A percentile compares a stretch with the other conserved stretches of the same genome.
Conservation (phyloP, 2,329 filamentous ascomycete species). For the Trichoderma semiorbis region DNA sequence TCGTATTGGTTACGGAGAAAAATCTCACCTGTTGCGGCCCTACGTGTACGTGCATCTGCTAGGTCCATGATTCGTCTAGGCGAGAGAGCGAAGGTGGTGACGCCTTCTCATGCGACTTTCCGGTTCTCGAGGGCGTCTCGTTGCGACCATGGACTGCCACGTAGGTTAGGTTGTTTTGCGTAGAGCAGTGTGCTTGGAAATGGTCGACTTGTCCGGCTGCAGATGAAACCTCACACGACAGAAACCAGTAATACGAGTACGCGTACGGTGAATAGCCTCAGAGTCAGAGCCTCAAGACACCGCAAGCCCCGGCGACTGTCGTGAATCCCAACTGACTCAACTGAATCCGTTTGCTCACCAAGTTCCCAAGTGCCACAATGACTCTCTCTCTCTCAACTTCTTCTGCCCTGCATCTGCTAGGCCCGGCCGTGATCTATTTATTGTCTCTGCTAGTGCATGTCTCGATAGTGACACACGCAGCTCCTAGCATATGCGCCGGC, state of each 20-base stretch:
- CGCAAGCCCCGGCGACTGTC: neutral
- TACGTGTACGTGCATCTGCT: slow-evolving; percentile 1
- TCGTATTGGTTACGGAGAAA: slow-evolving; percentile 9
- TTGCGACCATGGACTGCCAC: neutral
- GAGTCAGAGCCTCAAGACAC: neutral
- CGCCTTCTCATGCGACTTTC: neutral
- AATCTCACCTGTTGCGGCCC: slow-evolving; percentile 3
- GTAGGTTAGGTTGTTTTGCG: neutral
- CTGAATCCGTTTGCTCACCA: neutral
- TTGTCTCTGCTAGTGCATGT: slow-evolving; percentile 12
- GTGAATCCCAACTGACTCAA: neutral
- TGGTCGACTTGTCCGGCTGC: neutral
- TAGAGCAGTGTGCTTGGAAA: neutral
- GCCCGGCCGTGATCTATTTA: neutral
- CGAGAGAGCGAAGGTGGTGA: neutral
- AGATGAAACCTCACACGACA: neutral
- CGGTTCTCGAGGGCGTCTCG: neutral
- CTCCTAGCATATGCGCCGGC: neutral
- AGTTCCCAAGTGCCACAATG: neutral
- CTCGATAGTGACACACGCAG: slow-evolving; percentile 8
- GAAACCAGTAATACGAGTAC: neutral
- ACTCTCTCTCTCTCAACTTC: neutral
- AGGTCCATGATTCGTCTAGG: neutral
- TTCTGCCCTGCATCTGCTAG: neutral
- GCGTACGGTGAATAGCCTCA: neutral